phyloP scores from a whole-genome alignment of 2,329 filamentous ascomycete genomes.

The Cercospora beticola region DNA sequence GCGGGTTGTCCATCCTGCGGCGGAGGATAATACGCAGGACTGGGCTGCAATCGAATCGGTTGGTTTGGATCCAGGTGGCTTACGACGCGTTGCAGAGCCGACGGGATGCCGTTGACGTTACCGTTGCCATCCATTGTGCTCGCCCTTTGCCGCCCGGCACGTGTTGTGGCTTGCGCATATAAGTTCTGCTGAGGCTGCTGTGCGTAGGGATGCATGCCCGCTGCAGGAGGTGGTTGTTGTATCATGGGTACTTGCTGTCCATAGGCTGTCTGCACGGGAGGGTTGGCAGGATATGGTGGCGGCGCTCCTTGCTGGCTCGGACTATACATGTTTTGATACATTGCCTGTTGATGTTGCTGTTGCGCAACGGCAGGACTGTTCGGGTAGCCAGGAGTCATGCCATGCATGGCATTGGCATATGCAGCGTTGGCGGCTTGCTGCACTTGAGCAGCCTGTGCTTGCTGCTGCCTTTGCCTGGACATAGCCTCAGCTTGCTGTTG shows the following conservation, averaged over 20 bases:
- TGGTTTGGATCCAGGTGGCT: slow-evolving; percentile 93
- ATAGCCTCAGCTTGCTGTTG: slow-evolving; percentile 92
- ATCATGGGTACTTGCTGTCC: slow-evolving; percentile 71
- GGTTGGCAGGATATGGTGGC: slow-evolving; percentile 76
- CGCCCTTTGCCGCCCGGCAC: slow-evolving; percentile 80
- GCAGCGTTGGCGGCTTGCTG: slow-evolving; percentile 45
- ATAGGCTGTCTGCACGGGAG: slow-evolving; percentile 56
- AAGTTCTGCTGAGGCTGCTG: slow-evolving; percentile 65
- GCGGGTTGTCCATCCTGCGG: slow-evolving; percentile 78
- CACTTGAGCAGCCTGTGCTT: slow-evolving; percentile 48
- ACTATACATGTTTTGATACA: slow-evolving; percentile 74
- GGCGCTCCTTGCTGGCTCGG: slow-evolving; percentile 66
- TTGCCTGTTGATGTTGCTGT: slow-evolving; percentile 48
- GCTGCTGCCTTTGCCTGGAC: slow-evolving; percentile 80
- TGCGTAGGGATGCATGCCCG: slow-evolving; percentile 37
- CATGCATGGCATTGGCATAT: slow-evolving; percentile 34
- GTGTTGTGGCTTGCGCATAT: slow-evolving; percentile 71
- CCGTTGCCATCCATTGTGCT: slow-evolving; percentile 94
- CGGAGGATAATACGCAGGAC: slow-evolving; percentile 94
- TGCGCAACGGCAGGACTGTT: slow-evolving; percentile 35
- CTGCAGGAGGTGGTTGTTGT: slow-evolving; percentile 50
- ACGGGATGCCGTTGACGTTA: slow-evolving; percentile 87
- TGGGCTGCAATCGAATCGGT: slow-evolving; percentile 90
- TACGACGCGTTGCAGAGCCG: slow-evolving; percentile 88
- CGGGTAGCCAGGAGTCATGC: slow-evolving; percentile 44